These are phyloP conservation scores for Beauveria rudraprayagi DNA, from an alignment of 2,329 filamentous ascomycete species.

Conservation along the genomic window DNA sequence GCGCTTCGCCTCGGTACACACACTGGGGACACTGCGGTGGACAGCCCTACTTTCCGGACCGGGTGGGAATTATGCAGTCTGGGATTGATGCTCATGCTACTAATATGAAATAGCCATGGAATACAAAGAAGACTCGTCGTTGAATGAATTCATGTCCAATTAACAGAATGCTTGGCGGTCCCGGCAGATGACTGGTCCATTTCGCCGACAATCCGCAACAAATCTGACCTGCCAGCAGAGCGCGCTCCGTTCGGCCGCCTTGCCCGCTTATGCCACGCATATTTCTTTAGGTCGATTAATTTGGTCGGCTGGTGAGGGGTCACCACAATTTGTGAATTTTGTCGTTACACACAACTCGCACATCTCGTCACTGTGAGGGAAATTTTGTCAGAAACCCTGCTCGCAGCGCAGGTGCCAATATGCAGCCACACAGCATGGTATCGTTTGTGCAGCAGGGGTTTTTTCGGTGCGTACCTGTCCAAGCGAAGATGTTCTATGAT, in stretches of 20 bases:
- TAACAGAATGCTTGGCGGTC: constrained; percentile 6
- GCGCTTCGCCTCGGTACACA: constrained; percentile 5
- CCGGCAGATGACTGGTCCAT: constrained; percentile 12
- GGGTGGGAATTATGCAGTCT: constrained; percentile 5
- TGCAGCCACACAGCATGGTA: not conserved
- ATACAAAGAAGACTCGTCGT: not conserved
- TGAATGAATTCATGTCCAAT: not conserved
- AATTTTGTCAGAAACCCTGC: constrained; percentile 4
- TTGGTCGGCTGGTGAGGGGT: constrained; percentile 7
- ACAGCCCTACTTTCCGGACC: not conserved
- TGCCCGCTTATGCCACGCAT: constrained; percentile 3
- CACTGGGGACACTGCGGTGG: not conserved
- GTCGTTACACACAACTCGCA: not conserved
- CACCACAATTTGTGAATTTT: constrained; percentile 8
- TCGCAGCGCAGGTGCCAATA: not conserved
- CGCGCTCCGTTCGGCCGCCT: constrained; percentile 4
- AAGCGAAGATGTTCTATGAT: constrained; percentile 26
- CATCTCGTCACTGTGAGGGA: not conserved
- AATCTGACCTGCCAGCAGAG: constrained; percentile 10
- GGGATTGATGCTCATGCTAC: constrained; percentile 5
- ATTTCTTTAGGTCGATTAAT: constrained; percentile 7
- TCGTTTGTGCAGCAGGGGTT: not conserved
- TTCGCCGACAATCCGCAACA: constrained; percentile 8
- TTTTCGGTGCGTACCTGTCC: constrained; percentile 20
- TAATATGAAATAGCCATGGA: not conserved